Percentiles rank a stretch among this genome's conserved stretches.
Evolutionary conservation across 768 basidiomycete genomes (phyloP).

Genomic region (Mycena epipterygia): DNA sequence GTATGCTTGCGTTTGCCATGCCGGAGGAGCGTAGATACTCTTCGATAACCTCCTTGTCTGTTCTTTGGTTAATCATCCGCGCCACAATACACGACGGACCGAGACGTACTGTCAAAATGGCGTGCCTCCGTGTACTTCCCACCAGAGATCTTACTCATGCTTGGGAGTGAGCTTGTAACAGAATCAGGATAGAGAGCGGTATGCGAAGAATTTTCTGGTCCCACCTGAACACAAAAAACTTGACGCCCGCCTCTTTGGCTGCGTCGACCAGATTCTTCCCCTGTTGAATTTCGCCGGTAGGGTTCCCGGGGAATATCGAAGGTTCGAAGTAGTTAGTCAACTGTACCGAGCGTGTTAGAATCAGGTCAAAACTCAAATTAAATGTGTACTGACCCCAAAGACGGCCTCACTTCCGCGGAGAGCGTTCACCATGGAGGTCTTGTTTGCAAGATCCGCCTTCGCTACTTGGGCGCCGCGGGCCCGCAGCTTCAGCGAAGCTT

Average conservation of each 20-base stretch:
- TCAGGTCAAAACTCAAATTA: neutral
- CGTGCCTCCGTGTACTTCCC: slow-evolving; percentile 5
- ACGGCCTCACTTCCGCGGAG: slow-evolving; percentile 35
- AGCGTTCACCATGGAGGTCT: slow-evolving; percentile 34
- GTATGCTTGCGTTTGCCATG: neutral
- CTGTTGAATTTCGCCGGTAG: slow-evolving; percentile 2
- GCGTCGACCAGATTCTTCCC: slow-evolving; percentile 23
- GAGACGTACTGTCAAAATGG: slow-evolving; percentile 2
- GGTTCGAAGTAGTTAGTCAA: slow-evolving; percentile 7
- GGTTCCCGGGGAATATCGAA: neutral
- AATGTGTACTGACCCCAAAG: slow-evolving; percentile 30
- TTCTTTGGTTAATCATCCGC: neutral
- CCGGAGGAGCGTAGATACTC: slow-evolving; percentile 1
- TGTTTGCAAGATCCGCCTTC: slow-evolving; percentile 27
- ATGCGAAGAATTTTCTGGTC: neutral
- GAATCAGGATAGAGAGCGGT: neutral
- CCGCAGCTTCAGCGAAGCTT: neutral
- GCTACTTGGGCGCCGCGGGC: slow-evolving; percentile 22
- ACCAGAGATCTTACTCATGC: neutral
- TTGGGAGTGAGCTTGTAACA: neutral
- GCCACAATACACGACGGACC: neutral
- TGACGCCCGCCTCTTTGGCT: slow-evolving; percentile 18
- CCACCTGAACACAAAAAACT: slow-evolving; percentile 14
- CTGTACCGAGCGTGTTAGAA: neutral
- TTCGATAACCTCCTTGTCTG: slow-evolving; percentile 10